Conservation (phyloP, 2,329 filamentous ascomycete genomes). For the Coleophoma crateriformis region DNA sequence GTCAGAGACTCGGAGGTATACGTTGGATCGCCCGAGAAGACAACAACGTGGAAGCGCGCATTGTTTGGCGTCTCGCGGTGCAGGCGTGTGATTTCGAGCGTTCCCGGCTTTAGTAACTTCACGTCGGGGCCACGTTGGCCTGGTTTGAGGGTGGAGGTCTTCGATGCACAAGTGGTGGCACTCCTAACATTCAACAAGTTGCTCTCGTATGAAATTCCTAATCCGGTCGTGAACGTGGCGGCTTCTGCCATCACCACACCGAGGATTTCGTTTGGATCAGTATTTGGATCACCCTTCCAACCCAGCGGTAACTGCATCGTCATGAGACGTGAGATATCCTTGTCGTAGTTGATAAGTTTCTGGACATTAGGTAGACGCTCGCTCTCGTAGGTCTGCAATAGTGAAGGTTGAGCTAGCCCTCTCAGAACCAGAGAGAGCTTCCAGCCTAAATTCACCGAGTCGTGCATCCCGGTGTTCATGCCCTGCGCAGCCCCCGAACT, state of each 20-base stretch:
- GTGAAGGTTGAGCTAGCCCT: conserved; percentile 32
- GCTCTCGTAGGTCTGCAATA: conserved; percentile 47
- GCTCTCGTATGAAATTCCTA: conserved; percentile 48
- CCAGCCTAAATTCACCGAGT: conserved; percentile 57
- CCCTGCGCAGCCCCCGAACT: conserved; percentile 59
- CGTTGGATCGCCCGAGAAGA: conserved; percentile 33
- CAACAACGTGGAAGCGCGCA: conserved; percentile 34
- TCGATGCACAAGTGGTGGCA: conserved; percentile 13
- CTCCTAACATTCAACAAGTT: conserved; percentile 39
- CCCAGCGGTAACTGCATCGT: conserved; percentile 32
- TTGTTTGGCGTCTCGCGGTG: conserved; percentile 37
- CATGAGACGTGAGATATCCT: conserved; percentile 32
- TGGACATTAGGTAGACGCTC: conserved; percentile 39
- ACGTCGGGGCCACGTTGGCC: conserved; percentile 42
- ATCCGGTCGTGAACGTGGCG: conserved; percentile 54
- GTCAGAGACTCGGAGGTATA: conserved; percentile 14
- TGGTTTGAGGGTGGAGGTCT: conserved; percentile 21
- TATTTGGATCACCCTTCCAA: conserved; percentile 33
- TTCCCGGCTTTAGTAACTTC: conserved; percentile 36
- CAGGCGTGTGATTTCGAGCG: conserved; percentile 35
- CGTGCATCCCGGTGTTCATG: conserved; percentile 52
- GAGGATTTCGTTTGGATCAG: conserved; percentile 40
- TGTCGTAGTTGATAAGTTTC: conserved; percentile 34
- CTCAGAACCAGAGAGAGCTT: conserved; percentile 47
- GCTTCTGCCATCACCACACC: conserved; percentile 52